Evolutionary conservation across 495 filamentous ascomycete genomes (phyloP).

Genomic region (Aspergillus conjunctus): DNA sequence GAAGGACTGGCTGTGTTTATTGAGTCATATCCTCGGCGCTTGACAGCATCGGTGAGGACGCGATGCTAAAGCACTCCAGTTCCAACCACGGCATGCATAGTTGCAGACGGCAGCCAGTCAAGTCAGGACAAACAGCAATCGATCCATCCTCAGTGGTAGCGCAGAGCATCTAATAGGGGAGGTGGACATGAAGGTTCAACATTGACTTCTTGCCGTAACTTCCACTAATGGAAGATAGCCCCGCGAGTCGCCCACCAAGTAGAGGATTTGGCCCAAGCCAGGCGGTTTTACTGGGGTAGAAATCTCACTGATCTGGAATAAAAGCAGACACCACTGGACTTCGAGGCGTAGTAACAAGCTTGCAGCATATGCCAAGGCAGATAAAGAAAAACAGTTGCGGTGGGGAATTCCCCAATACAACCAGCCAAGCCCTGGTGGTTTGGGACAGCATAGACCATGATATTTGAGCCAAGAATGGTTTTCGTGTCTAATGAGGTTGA

Average conservation of each 20-base stretch:
- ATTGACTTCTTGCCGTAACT: neutral
- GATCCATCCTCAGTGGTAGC: neutral
- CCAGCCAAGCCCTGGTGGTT: neutral
- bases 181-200: neutral
- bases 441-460: neutral
- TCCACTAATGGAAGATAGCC: constrained; percentile 5
- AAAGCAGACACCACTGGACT: constrained; percentile 15
- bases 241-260: neutral
- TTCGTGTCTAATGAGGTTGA: neutral
- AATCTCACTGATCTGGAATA: constrained; percentile 14
- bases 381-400: constrained; percentile 7
- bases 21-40: neutral
- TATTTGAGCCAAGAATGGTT: neutral
- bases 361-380: neutral
- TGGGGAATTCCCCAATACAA: neutral
- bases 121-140: neutral
- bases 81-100: neutral
- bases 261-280: neutral
- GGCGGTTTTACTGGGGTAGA: constrained; percentile 13
- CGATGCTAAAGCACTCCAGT: neutral
- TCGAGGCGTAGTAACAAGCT: constrained; percentile 5
- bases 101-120: neutral
- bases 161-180: neutral
- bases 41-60: neutral
- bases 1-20: neutral